Conservation (phyloP, 23 red algal genomes). For the Gracilariopsis chorda region DNA sequence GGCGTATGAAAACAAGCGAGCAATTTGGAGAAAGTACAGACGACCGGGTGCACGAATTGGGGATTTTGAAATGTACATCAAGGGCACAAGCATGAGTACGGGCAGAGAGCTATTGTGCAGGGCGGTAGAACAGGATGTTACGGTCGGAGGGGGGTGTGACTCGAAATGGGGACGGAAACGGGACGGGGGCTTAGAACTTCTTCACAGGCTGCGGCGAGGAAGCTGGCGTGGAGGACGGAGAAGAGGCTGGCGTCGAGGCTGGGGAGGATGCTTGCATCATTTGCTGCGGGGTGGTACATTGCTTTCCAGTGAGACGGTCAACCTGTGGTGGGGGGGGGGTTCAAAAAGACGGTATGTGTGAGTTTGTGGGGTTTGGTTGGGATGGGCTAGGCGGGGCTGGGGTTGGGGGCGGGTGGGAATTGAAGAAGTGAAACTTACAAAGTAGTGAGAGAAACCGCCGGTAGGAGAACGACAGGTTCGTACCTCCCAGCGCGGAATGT, state of each 20-base stretch:
- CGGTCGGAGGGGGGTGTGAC: no score
- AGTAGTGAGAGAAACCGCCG: conserved; percentile 16
- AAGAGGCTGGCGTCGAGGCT: conserved; percentile 7
- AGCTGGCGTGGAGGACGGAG: neutral
- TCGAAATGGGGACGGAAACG: no score
- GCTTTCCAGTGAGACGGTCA: conserved; percentile 22
- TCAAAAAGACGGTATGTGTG: neutral
- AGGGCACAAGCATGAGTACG: no score
- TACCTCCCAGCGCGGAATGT: conserved; percentile 1
- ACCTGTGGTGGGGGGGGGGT: neutral
- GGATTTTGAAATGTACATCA: no score
- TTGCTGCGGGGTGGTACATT: neutral
- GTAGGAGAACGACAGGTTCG: neutral
- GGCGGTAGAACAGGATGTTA: no score
- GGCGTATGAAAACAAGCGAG: no score
- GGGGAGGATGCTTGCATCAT: neutral
- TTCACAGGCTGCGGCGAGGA: neutral
- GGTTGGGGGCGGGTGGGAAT: neutral
- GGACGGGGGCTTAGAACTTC: neutral
- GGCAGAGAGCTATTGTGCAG: no score
- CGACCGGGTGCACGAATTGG: no score
- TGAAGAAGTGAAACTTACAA: neutral
- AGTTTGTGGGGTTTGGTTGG: neutral
- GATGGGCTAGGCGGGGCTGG: neutral
- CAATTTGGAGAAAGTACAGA: no score